Base-by-base conservation (phyloP, 164 flowering plant species). In the Sedum album region DNA sequence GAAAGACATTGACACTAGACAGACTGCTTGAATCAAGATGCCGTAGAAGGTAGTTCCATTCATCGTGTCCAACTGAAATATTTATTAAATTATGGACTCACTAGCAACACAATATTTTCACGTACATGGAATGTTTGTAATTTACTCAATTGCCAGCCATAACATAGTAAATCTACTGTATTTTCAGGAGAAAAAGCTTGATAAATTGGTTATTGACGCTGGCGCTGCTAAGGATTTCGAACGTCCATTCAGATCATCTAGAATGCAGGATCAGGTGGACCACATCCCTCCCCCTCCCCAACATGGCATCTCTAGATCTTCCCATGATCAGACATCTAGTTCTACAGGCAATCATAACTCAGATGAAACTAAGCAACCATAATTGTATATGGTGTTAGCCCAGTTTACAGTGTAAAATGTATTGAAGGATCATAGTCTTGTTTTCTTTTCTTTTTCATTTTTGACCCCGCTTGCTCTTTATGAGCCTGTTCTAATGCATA, bases 101-200 rank as follows among this genome's bases (percentile, higher is more conserved):
- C 23, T 31, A 20, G 41, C 18, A 20, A 31, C 44, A n/a, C 7
- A 23, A 17, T 4, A 38, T 25, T 25, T 33, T 30, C 8, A 13
- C 18, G 35, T 64, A 28, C 66, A 1, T 5, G 6, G 5, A 21
- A 18, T 64, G 35, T 15, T 35, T 8, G 1, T 31, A 66, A 66
- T 20, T 13, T 1, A 44, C 46, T n/a, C 6, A 25, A 41, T 25
- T 6, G 21, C 4, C 13, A 17, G 28, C 23, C 23, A 21, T 25
- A 68, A 18, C 53, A 33, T 28, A 5, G 38, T 31, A 28, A 21
- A 49, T 53, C 21, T 35, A 63, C 20, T 44, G 18, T 68, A 31
- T 60, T 72, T 81, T 75, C 87, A 93, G 98, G 94, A 87, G 6
- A 83, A 88, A 76, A 88, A 89, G 68, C 81, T 89, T 41, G 80